Conservation (phyloP, 805 yeast species). For the Jamesozyma piceae region DNA sequence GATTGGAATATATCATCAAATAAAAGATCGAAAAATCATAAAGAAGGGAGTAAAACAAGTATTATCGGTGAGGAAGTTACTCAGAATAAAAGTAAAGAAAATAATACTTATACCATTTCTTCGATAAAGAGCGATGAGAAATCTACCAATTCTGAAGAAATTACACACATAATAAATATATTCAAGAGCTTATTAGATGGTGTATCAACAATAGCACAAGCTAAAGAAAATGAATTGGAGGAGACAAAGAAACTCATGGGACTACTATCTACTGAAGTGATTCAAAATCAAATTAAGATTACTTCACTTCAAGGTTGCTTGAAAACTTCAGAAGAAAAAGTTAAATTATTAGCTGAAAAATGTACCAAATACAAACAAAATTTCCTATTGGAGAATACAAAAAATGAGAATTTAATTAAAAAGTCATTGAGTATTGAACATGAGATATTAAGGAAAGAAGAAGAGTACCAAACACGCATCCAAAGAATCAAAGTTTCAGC, state of each 20-base stretch:
- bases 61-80: background rate
- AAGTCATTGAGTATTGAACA: background rate
- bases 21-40: background rate
- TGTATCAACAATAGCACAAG: slow-evolving; percentile 7
- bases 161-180: no score
- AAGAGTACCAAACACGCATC: background rate
- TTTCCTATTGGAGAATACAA: background rate
- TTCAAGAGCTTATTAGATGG: slow-evolving; percentile 1
- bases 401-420: background rate
- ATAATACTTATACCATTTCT: background rate
- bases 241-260: slow-evolving; percentile 10
- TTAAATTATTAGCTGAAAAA: background rate
- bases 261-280: slow-evolving; percentile 11
- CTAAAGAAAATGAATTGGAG: slow-evolving; percentile 10
- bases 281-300: slow-evolving; percentile 14
- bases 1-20: background rate
- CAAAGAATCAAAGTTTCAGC: no score
- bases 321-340: background rate
- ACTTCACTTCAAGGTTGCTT: slow-evolving; percentile 13
- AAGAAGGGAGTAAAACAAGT: background rate
- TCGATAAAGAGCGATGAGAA: background rate
- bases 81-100: background rate
- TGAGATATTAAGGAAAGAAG: background rate
- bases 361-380: background rate
- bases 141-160: background rate